These are phyloP conservation scores for Wickerhamomyces canadensis DNA, from an alignment of 805 yeast genomes.

Conservation along the genomic window DNA sequence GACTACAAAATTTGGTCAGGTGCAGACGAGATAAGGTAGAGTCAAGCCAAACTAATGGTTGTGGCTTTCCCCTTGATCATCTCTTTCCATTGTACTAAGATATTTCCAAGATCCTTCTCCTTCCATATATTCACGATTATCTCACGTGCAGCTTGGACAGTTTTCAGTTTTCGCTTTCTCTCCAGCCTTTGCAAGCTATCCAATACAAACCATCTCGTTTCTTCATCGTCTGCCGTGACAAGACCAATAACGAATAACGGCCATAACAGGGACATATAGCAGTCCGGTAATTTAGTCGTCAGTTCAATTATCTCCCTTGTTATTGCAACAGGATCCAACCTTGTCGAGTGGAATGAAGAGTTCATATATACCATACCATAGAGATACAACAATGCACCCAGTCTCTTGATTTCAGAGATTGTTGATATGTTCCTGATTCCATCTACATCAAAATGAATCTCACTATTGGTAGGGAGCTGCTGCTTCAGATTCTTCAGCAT, in stretches of 20 bases:
- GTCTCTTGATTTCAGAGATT: constrained; percentile 35
- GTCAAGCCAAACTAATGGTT: constrained; percentile 34
- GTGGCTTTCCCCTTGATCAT: constrained; percentile 31
- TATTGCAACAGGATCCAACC: constrained; percentile 12
- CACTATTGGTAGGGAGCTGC: constrained; percentile 17
- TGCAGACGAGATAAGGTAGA: no score
- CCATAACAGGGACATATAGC: constrained; percentile 35
- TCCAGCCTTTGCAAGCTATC: constrained; percentile 30
- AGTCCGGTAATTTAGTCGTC: constrained; percentile 23
- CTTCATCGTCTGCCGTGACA: constrained; percentile 27
- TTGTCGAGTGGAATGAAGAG: constrained; percentile 7
- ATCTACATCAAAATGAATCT: constrained; percentile 13
- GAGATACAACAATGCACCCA: constrained; percentile 30
- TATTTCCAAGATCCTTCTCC: constrained; percentile 30
- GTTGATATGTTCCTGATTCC: constrained; percentile 19
- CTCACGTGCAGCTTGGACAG: constrained; percentile 31
- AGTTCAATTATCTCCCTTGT: constrained; percentile 22
- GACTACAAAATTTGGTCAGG: not conserved
- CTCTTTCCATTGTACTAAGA: constrained; percentile 30
- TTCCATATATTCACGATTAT: constrained; percentile 36
- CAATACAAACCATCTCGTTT: constrained; percentile 34
- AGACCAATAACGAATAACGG: constrained; percentile 36
- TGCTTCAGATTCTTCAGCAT: constrained; percentile 24
- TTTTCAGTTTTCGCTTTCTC: constrained; percentile 30
- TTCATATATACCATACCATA: constrained; percentile 31